Conservation (phyloP, 441 rosid species). For the Adansonia madagascariensis region DNA sequence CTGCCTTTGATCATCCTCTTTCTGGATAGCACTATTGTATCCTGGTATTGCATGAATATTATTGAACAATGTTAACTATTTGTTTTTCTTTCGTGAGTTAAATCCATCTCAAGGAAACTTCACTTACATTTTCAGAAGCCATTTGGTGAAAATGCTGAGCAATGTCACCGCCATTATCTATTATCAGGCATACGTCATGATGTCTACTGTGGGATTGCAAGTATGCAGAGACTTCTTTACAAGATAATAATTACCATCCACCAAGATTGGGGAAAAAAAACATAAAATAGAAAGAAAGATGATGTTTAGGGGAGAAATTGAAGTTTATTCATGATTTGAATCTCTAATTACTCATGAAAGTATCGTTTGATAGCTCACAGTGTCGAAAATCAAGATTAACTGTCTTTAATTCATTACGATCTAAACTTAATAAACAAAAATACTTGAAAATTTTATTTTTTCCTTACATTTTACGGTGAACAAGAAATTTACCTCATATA, state of each 20-base stretch:
- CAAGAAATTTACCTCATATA: conserved; percentile 53
- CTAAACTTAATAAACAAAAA: not conserved
- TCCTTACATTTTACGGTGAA: not conserved
- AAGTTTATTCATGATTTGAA: not conserved
- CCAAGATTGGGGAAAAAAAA: conserved; percentile 49
- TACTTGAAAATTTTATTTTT: not conserved
- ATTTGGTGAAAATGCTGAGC: conserved; percentile 35
- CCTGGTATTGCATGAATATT: conserved; percentile 43
- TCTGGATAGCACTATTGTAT: conserved; percentile 28
- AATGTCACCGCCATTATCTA: conserved; percentile 32
- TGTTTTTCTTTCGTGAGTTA: not conserved
- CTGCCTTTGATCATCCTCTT: conserved; percentile 43
- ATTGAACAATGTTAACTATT: conserved; percentile 9
- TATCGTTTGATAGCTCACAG: not conserved
- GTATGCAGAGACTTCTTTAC: conserved; percentile 69
- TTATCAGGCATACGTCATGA: conserved; percentile 30
- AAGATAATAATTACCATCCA: conserved; percentile 69
- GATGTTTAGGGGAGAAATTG: not conserved
- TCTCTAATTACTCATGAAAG: not conserved
- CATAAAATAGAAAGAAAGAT: not conserved
- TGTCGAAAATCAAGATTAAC: not conserved
- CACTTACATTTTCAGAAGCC: conserved; percentile 47
- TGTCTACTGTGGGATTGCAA: conserved; percentile 49
- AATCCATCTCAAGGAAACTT: conserved; percentile 10
- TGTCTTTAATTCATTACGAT: not conserved